Percentiles rank a stretch among this genome's conserved stretches.
These are phyloP conservation scores for Citrus cavaleriei DNA, from an alignment of 345 rosid genomes.

Conservation along the genomic window DNA sequence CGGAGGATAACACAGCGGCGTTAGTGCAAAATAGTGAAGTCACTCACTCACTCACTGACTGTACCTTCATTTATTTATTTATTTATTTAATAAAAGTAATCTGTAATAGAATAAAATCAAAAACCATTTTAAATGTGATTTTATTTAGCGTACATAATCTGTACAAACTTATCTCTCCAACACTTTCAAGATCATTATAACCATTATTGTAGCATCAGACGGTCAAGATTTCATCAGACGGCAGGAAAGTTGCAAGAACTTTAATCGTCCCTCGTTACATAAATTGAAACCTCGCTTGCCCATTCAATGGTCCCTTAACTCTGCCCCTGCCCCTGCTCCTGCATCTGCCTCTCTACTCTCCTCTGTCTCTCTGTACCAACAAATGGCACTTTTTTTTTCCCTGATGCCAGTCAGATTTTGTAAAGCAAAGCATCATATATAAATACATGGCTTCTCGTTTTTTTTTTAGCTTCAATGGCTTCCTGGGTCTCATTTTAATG, in stretches of 20 bases:
- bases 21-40: not conserved
- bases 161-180: not conserved
- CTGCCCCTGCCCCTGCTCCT: too few species aligned
- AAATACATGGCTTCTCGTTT: not conserved
- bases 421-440: not conserved
- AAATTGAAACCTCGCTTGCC: not conserved
- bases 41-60: not conserved
- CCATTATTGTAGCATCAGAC: not conserved
- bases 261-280: not conserved
- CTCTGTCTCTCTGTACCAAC: not conserved
- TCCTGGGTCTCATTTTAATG: conserved; percentile 6
- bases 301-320: not conserved
- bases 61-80: too few species aligned
- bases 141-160: not conserved
- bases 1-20: not conserved
- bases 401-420: not conserved
- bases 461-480: conserved; percentile 10
- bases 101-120: too few species aligned
- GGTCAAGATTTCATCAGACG: not conserved
- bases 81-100: too few species aligned
- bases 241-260: not conserved
- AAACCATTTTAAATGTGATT: too few species aligned
- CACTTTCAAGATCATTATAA: not conserved
- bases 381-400: too few species aligned
- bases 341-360: too few species aligned